Evolutionary conservation across 345 rosid genomes (phyloP), one percentile per base, ranked within the genome.

Genomic region (Conringia planisiliqua): DNA sequence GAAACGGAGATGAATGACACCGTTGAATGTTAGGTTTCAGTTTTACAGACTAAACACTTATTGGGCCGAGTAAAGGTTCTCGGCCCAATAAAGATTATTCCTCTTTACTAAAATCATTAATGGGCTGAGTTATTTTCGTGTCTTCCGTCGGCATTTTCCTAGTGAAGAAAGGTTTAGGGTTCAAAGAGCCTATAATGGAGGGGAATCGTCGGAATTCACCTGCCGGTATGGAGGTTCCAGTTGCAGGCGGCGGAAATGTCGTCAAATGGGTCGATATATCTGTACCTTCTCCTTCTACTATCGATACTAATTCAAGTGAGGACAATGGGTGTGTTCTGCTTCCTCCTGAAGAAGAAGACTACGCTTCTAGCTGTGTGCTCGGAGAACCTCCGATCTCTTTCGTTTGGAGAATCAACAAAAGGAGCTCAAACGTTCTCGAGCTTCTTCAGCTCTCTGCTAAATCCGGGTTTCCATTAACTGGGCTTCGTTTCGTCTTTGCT

Each of bases 161-260:
- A 44, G 48, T 17, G 16, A 18, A 1, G 30, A 42, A 71, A 60
- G 78, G 78, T 78, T 73, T 78, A 73, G 81, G 81, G 81, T 71
- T 77, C 62, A 65, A 16, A 65, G 50, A 30, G 58, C 4, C 4
- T 1, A 22, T 22, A 59, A 65, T 64, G 78, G 81, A 73, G 66
- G 44, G 13, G 74, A 68, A 20, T 78, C 66, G 78, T 68, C 82
- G 76, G 75, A 63, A 7, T 36, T 76, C 29, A 50, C n/a, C 62
- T 48, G 82, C 68, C 36, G 97, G 99, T 24, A 77, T 78, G 81
- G 98, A 92, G 54, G 93, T 95, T 58, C 97, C 96, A 17, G 68
- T 89, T 54, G 60, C 75, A 40, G 88, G 94, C 74, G 83, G 84
- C 76, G 93, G 87, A 66, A 80, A 86, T 68, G 62, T 92, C 72